phyloP scores from a whole-genome alignment of 1,284 basidiomycete species.

The Laetiporus sulphureus region DNA sequence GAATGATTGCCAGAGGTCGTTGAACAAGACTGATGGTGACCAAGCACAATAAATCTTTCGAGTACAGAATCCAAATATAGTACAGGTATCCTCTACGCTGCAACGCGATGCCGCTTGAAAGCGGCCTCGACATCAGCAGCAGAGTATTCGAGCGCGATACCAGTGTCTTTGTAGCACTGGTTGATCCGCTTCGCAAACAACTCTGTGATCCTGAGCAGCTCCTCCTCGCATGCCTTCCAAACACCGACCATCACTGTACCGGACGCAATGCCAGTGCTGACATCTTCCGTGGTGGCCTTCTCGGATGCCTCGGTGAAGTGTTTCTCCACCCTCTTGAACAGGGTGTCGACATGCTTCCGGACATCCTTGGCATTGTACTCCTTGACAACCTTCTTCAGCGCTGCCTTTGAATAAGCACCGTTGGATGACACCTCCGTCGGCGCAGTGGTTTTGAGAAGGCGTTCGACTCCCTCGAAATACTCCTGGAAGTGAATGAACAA shows the following conservation, averaged over 20 bases:
- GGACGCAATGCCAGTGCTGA: constrained; percentile 42
- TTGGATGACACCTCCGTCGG: constrained; percentile 78
- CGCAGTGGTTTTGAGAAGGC: constrained; percentile 75
- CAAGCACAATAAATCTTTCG: too few relatives aligned
- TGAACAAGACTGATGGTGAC: too few relatives aligned
- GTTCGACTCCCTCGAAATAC: constrained; percentile 90
- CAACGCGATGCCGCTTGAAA: constrained; percentile 63
- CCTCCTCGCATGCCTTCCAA: constrained; percentile 85
- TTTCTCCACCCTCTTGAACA: constrained; percentile 92
- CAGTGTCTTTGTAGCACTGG: constrained; percentile 73
- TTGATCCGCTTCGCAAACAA: constrained; percentile 61
- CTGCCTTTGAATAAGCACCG: constrained; percentile 68
- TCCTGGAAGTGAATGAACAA: constrained; percentile 49
- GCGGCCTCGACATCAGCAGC: constrained; percentile 70
- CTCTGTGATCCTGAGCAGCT: constrained; percentile 68
- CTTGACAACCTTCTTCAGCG: constrained; percentile 81
- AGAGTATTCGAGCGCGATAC: constrained; percentile 69
- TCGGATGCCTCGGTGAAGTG: constrained; percentile 84
- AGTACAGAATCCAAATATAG: too few relatives aligned
- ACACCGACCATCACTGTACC: constrained; percentile 75
- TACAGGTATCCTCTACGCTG: too few relatives aligned
- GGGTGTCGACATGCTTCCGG: constrained; percentile 77
- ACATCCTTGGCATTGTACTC: constrained; percentile 87
- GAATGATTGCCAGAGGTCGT: too few relatives aligned
- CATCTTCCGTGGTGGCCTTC: constrained; percentile 52